These are phyloP conservation scores for Dryas integrifolia DNA, from an alignment of 331 rosid species.

Conservation along the genomic window DNA sequence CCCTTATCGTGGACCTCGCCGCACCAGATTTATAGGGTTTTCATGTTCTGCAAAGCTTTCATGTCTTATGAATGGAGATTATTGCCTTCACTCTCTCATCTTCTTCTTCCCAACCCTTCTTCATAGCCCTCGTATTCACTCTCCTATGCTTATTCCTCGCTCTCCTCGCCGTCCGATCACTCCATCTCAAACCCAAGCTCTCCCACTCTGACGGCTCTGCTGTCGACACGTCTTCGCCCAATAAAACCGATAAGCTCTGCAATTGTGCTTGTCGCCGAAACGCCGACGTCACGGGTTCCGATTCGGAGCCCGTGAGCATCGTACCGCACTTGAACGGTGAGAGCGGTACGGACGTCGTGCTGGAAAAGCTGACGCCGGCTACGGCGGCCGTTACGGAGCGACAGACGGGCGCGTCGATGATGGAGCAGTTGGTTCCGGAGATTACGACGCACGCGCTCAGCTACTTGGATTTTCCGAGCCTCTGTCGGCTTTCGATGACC, in stretches of 20 bases:
- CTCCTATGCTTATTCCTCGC: constrained; percentile 57
- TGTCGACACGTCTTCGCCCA: constrained; percentile 2
- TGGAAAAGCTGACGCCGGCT: constrained; percentile 35
- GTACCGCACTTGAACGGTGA: constrained; percentile 68
- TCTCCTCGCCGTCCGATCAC: constrained; percentile 53
- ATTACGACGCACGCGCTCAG: constrained; percentile 95
- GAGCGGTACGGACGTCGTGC: constrained; percentile 36
- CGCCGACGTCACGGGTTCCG: constrained; percentile 31
- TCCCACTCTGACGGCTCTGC: constrained; percentile 24
- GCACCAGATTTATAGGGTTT: constrained; percentile 52
- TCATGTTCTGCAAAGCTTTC: constrained; percentile 66
- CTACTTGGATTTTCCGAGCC: constrained; percentile 92
- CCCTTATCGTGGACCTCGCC: constrained; percentile 6
- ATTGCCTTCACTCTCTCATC: constrained; percentile 42
- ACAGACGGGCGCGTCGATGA: constrained; percentile 83
- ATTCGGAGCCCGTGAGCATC: constrained; percentile 25
- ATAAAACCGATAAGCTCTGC: constrained; percentile 26
- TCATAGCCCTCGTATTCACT: constrained; percentile 56
- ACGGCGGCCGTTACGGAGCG: constrained; percentile 47
- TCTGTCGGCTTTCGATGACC: constrained; percentile 96
- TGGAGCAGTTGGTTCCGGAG: constrained; percentile 99
- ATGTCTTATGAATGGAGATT: constrained; percentile 93
- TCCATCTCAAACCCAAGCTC: constrained; percentile 23
- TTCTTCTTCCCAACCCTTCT: constrained; percentile 47
- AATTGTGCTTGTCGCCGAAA: constrained; percentile 43